Conservation (phyloP, 169 alveolate species). For the Cryptosporidium ubiquitum region DNA sequence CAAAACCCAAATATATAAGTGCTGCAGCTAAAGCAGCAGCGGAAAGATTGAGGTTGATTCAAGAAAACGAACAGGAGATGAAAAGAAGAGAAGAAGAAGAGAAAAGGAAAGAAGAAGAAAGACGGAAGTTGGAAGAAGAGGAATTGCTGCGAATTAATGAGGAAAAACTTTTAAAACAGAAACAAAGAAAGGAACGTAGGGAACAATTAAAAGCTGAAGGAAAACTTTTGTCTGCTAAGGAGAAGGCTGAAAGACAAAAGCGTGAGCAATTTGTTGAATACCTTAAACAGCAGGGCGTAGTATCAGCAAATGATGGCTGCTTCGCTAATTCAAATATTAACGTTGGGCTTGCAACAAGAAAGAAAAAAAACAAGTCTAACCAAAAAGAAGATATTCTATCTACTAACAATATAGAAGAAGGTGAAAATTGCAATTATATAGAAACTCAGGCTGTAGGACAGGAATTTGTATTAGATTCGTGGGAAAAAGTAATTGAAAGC, state of each 20-base stretch:
- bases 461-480: constrained; percentile 72
- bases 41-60: constrained; percentile 81
- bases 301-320: constrained; percentile 20
- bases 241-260: constrained; percentile 81
- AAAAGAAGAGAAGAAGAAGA: constrained; percentile 82
- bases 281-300: constrained; percentile 78
- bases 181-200: constrained; percentile 84
- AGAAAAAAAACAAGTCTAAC: constrained; percentile 49
- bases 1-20: constrained; percentile 15
- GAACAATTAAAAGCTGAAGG: constrained; percentile 86
- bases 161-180: constrained; percentile 79
- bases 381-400: constrained; percentile 64
- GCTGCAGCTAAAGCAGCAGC: constrained; percentile 84
- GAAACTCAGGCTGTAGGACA: constrained; percentile 24
- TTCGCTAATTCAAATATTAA: neutral
- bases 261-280: constrained; percentile 82
- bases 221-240: constrained; percentile 84
- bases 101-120: constrained; percentile 83
- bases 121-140: constrained; percentile 82
- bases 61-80: constrained; percentile 78
- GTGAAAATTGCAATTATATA: constrained; percentile 49
- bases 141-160: constrained; percentile 75
- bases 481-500: constrained; percentile 72
- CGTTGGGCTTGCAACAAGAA: constrained; percentile 35
- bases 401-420: constrained; percentile 34